Percentiles rank a stretch among this genome's conserved stretches.
These are phyloP conservation scores for Fusarium papillatum DNA, from an alignment of 2,329 filamentous ascomycete species.

Conservation along the genomic window DNA sequence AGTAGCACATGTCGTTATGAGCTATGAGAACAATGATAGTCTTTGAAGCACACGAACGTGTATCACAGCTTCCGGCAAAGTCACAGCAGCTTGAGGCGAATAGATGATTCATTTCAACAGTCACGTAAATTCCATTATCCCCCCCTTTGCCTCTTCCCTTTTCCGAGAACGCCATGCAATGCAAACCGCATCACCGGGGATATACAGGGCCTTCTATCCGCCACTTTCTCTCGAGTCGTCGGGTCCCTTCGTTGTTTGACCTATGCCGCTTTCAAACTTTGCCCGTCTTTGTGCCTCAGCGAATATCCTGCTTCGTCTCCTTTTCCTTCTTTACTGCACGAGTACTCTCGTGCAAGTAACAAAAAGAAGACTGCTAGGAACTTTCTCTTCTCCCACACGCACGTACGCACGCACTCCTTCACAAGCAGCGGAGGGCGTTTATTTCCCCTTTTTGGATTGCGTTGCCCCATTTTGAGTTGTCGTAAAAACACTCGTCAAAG, in stretches of 20 bases:
- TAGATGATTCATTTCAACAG: conserved; percentile 46
- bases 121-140: conserved; percentile 49
- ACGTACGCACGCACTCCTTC: conserved; percentile 1
- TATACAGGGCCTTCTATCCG: conserved; percentile 44
- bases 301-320: conserved; percentile 24
- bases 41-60: not conserved
- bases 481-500: conserved; percentile 38
- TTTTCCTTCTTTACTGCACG: not conserved
- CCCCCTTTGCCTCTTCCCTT: conserved; percentile 46
- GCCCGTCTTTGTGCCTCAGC: conserved; percentile 21
- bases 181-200: conserved; percentile 54
- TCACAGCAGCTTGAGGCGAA: conserved; percentile 24
- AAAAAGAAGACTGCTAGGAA: conserved; percentile 2
- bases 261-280: conserved; percentile 35
- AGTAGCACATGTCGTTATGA: conserved; percentile 28
- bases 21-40: conserved; percentile 34
- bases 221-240: conserved; percentile 24
- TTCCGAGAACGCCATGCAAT: conserved; percentile 55
- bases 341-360: not conserved
- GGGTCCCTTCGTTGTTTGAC: conserved; percentile 25
- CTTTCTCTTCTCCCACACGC: not conserved
- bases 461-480: conserved; percentile 38
- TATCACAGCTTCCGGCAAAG: not conserved
- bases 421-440: conserved; percentile 38
- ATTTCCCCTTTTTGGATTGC: conserved; percentile 27